A percentile compares a stretch with the other conserved stretches of the same genome.
Evolutionary conservation across 139 green algal genomes (phyloP).

Genomic region (Volvox reticuliferus): DNA sequence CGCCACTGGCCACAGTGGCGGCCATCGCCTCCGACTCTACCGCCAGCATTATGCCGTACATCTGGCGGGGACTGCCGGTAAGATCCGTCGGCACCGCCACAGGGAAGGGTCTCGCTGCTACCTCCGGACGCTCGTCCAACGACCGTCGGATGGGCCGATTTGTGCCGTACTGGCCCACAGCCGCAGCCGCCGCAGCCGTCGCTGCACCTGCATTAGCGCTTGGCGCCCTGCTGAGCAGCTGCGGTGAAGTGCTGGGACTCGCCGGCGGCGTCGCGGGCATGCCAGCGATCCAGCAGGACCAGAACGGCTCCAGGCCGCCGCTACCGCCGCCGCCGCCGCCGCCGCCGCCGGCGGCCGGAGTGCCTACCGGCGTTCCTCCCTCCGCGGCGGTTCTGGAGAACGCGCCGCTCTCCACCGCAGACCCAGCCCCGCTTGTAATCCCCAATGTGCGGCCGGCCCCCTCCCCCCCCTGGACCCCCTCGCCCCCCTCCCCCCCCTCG

Average conservation of each 20-base stretch:
- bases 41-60: conserved; percentile 15
- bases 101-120: too few relatives aligned
- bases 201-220: neutral
- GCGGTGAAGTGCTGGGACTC: conserved; percentile 13
- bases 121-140: too few relatives aligned
- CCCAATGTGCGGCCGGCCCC: too few relatives aligned
- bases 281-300: neutral
- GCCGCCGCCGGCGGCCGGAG: too few relatives aligned
- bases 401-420: neutral
- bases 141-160: neutral
- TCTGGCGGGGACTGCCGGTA: neutral
- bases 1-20: neutral
- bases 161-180: too few relatives aligned
- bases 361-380: neutral
- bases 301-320: neutral
- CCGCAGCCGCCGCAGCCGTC: neutral
- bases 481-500: too few relatives aligned
- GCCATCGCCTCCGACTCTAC: neutral
- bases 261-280: conserved; percentile 19
- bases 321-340: neutral
- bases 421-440: too few relatives aligned
- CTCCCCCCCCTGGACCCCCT: too few relatives aligned
- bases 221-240: neutral
- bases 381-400: neutral
- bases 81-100: neutral